Conservation (phyloP, 1,284 basidiomycete genomes). For the Ceratobasidium sp. region DNA sequence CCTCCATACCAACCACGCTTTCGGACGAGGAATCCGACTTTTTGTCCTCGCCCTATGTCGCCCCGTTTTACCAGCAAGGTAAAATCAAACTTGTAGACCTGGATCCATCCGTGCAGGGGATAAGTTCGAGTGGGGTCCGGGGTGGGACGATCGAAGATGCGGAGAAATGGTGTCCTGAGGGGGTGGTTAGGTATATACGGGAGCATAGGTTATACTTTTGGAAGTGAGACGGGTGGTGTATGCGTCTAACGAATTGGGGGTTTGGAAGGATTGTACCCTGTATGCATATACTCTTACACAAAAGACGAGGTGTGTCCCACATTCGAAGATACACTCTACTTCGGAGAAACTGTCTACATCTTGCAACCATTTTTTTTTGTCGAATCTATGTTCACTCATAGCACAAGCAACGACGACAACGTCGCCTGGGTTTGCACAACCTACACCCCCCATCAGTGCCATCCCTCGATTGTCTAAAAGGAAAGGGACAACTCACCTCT, state of each 20-base stretch:
- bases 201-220: conserved; percentile 63
- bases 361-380: no score
- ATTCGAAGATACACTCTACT: conserved; percentile 5
- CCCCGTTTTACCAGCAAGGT: conserved; percentile 61
- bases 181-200: conserved; percentile 63
- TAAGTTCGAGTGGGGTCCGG: conserved; percentile 82
- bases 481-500: conserved; percentile 67
- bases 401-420: conserved; percentile 62
- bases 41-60: conserved; percentile 58
- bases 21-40: conserved; percentile 53
- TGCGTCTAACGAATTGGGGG: no score
- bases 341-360: no score
- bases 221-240: neutral
- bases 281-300: neutral
- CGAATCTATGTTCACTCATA: conserved; percentile 52
- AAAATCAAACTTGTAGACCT: conserved; percentile 71
- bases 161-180: conserved; percentile 59
- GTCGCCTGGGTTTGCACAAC: conserved; percentile 87
- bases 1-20: neutral
- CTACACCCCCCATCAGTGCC: conserved; percentile 57
- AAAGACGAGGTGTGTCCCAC: neutral
- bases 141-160: conserved; percentile 57
- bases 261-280: no score
- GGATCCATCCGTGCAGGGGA: conserved; percentile 64
- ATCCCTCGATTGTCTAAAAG: neutral